Percentiles rank a stretch among this genome's conserved stretches.
Evolutionary conservation across 148 eudicot genomes (phyloP).

Genomic region (Cornus florida): DNA sequence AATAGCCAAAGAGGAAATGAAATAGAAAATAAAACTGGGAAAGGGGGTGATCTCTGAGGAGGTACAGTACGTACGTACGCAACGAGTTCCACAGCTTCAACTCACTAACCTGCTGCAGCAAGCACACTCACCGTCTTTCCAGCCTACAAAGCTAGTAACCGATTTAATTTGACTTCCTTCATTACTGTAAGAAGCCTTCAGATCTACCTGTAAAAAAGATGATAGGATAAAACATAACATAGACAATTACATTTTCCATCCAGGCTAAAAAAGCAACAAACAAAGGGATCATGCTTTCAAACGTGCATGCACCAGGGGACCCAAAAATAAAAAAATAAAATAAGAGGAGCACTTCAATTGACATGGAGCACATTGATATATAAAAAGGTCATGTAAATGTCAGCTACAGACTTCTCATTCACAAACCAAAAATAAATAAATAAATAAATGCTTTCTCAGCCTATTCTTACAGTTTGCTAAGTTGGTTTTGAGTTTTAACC

Average conservation of each 20-base stretch:
- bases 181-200: background rate
- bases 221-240: background rate
- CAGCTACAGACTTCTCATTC: too few species aligned
- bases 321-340: background rate
- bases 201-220: conserved; percentile 7
- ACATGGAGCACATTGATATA: background rate
- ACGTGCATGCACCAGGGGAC: background rate
- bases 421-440: background rate
- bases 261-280: background rate
- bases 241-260: background rate
- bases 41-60: background rate
- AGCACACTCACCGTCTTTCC: background rate
- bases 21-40: background rate
- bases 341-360: too few species aligned
- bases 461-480: background rate
- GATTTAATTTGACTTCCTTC: background rate
- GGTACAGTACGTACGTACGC: background rate
- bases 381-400: background rate
- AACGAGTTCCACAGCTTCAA: background rate
- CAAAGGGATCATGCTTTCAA: background rate
- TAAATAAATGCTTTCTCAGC: background rate
- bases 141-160: background rate
- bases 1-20: background rate
- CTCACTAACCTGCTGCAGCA: background rate
- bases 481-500: background rate